Base-by-base conservation (phyloP, 108 stramenopile genomes). In the Nitzschia inconspicua region DNA sequence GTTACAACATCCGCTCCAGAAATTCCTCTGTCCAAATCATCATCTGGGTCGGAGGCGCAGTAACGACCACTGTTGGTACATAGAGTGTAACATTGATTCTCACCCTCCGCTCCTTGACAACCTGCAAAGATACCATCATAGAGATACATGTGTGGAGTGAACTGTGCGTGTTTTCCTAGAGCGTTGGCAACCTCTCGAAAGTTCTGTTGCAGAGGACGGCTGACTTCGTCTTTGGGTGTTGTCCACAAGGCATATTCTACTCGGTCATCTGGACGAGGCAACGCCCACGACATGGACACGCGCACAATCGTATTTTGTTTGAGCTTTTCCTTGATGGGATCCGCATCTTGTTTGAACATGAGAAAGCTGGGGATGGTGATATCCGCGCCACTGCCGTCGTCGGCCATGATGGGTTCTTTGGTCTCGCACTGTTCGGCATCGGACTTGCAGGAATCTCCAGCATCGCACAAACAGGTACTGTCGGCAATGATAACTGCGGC, bases 231-330 rank as follows among this genome's bases (percentile, higher is more conserved):
- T 22, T 77, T 84, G 55, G 94, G 89, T 14, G 73, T 84, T 22
- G 93, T 86, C 94, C 94, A 97, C 29, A 97, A 62, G 20, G 90
- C 88, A 75, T 94, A 97, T 72, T 95, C 94, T 36, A 97, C 96
- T 1, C 89, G 76, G 51, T 89, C 93, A 68, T 95, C 96, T 3
- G 94, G 88, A 3, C 66, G 48, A 2, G 96, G 70, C 51, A 95
- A 51, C 24, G 70, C 66, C 93, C 93, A 97, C 3, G 75, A 59
- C 89, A 96, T 89, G 65, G 91, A 75, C 52, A 85, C 79, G 63
- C 84, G 71, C 8, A 95, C 91, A 1, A 66, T 53, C 31, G 73
- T 55, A 44, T 88, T 84, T 42, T 70, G 52, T 63, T 63, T 60
- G 26, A 93, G 46, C n/a, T 83, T 68, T 23, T 74, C 72, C 68